These are phyloP conservation scores for Acrocalymma vagum DNA, from an alignment of 2,329 filamentous ascomycete species.

Conservation along the genomic window DNA sequence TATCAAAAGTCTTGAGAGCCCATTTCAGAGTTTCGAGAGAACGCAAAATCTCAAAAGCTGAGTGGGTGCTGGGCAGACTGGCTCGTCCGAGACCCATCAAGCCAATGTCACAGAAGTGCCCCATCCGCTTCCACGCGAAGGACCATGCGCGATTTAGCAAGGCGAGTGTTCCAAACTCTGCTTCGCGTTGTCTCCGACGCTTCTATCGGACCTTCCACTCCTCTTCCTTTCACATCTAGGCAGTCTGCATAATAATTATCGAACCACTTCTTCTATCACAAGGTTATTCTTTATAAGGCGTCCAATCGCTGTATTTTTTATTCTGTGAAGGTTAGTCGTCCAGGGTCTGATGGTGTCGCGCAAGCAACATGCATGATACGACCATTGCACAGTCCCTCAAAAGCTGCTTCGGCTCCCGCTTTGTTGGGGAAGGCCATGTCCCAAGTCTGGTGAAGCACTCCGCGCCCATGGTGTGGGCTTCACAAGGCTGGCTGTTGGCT, in stretches of 20 bases:
- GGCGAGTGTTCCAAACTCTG: conserved; percentile 16
- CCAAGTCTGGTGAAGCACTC: too few relatives aligned
- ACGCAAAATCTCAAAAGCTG: too few relatives aligned
- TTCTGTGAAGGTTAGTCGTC: conserved; percentile 20
- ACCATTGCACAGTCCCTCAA: conserved; percentile 23
- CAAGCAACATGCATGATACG: conserved; percentile 12
- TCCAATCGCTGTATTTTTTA: too few relatives aligned
- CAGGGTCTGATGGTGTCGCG: conserved; percentile 17
- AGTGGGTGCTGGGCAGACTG: conserved; percentile 15
- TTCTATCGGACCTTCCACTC: conserved; percentile 30
- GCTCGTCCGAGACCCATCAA: conserved; percentile 15
- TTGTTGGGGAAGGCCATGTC: conserved; percentile 20
- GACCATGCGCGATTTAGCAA: conserved; percentile 28
- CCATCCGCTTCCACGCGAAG: conserved; percentile 48
- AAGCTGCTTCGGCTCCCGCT: conserved; percentile 19
- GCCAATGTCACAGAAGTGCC: conserved; percentile 34
- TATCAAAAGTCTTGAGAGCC: too few relatives aligned
- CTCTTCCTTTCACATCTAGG: too few relatives aligned
- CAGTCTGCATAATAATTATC: too few relatives aligned
- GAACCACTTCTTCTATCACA: too few relatives aligned
- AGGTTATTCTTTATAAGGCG: too few relatives aligned
- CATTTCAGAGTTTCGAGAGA: too few relatives aligned
- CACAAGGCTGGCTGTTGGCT: too few relatives aligned
- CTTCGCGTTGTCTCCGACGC: conserved; percentile 20
- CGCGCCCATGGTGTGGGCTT: too few relatives aligned